phyloP scores from a whole-genome alignment of 495 filamentous ascomycete genomes.

The Penicillium canescens region DNA sequence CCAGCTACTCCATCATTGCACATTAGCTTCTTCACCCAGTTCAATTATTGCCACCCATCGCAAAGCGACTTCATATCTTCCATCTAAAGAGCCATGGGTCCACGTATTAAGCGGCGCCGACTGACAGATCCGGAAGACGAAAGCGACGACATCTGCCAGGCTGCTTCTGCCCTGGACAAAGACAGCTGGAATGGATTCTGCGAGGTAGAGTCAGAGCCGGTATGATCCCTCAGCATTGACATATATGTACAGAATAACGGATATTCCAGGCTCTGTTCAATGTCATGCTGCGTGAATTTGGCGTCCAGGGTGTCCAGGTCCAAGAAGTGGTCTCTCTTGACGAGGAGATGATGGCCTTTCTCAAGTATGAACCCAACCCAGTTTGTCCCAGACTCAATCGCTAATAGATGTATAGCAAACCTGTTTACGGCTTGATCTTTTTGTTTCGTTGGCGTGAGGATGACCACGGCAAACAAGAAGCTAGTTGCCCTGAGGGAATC shows the following conservation, averaged over 20 bases:
- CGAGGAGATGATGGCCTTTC: slow-evolving; percentile 58
- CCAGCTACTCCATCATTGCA: too few relatives aligned
- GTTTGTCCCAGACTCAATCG: not conserved
- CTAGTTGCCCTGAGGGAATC: slow-evolving; percentile 63
- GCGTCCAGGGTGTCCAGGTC: slow-evolving; percentile 70
- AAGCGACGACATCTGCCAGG: slow-evolving; percentile 31
- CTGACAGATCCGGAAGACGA: slow-evolving; percentile 17
- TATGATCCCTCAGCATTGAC: slow-evolving; percentile 34
- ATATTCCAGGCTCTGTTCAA: slow-evolving; percentile 72
- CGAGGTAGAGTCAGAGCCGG: slow-evolving; percentile 90
- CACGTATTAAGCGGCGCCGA: slow-evolving; percentile 37
- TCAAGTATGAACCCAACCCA: slow-evolving; percentile 53
- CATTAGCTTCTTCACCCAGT: not conserved
- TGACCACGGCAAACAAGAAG: slow-evolving; percentile 55
- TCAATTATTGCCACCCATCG: too few relatives aligned
- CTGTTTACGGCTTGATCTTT: slow-evolving; percentile 81
- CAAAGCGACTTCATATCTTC: too few relatives aligned
- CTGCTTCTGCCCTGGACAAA: slow-evolving; percentile 45
- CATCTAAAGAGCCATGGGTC: slow-evolving; percentile 23
- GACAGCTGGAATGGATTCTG: slow-evolving; percentile 73
- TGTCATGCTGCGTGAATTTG: slow-evolving; percentile 75
- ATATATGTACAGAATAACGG: not conserved
- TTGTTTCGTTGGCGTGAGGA: slow-evolving; percentile 71
- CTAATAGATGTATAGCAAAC: slow-evolving; percentile 49
- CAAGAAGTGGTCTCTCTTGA: slow-evolving; percentile 80